Evolutionary conservation across 495 filamentous ascomycete species (phyloP).

Genomic region (Penicillium angulare): DNA sequence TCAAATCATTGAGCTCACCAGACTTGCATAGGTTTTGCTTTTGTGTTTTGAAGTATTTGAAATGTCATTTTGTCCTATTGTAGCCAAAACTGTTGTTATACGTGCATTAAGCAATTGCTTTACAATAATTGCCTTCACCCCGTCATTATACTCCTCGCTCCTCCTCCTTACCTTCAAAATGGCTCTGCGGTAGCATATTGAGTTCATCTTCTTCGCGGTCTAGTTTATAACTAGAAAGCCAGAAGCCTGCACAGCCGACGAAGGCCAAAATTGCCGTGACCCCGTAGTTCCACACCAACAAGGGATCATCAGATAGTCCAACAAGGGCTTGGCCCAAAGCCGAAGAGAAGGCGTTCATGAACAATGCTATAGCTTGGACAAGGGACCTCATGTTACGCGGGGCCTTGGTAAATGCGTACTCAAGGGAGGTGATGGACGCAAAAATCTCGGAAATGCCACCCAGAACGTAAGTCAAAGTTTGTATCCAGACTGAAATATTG

Average conservation of each 20-base stretch:
- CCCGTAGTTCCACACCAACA: slow-evolving; percentile 65
- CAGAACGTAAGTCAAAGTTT: slow-evolving; percentile 62
- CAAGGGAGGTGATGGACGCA: slow-evolving; percentile 61
- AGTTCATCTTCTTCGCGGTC: slow-evolving; percentile 65
- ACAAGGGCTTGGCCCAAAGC: slow-evolving; percentile 70
- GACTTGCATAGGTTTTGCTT: no score
- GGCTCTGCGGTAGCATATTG: slow-evolving; percentile 44
- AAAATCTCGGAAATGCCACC: slow-evolving; percentile 75
- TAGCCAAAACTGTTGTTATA: not conserved
- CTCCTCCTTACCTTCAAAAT: slow-evolving; percentile 12
- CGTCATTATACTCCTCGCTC: no score
- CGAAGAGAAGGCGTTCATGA: slow-evolving; percentile 66
- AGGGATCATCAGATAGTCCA: slow-evolving; percentile 62
- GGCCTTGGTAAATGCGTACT: slow-evolving; percentile 79
- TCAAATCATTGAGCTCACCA: no score
- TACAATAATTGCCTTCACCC: slow-evolving; percentile 16
- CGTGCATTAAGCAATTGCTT: no score
- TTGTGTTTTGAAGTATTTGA: no score
- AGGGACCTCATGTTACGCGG: slow-evolving; percentile 75
- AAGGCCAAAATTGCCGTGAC: slow-evolving; percentile 60
- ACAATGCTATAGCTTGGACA: slow-evolving; percentile 65
- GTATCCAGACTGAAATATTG: slow-evolving; percentile 61
- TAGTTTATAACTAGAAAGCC: slow-evolving; percentile 54
- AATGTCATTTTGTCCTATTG: not conserved
- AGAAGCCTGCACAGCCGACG: slow-evolving; percentile 60